These are phyloP conservation scores for Ogataea populi-albae DNA, from an alignment of 805 yeast species.

Conservation along the genomic window DNA sequence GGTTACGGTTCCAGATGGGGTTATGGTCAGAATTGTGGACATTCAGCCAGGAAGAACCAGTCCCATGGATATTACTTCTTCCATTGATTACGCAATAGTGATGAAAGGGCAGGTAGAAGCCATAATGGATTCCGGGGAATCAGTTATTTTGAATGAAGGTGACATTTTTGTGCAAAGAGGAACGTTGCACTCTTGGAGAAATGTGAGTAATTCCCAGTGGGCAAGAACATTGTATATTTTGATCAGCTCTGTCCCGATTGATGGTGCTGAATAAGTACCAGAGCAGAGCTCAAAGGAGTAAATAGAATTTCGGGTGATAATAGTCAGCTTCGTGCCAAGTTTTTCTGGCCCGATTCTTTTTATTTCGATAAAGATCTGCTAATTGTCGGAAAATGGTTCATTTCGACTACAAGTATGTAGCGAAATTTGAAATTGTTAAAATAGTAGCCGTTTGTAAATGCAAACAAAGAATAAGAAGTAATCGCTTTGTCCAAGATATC, in stretches of 20 bases:
- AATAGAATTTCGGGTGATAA: slow-evolving; percentile 4
- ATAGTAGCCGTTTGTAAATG: too few species aligned
- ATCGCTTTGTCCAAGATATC: too few species aligned
- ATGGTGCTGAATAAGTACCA: slow-evolving; percentile 1
- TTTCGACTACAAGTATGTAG: too few species aligned
- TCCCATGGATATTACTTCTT: slow-evolving; percentile 7
- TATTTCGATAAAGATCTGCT: too few species aligned
- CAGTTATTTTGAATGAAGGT: slow-evolving; percentile 3
- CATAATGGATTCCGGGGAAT: slow-evolving; percentile 8
- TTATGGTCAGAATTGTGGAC: slow-evolving; percentile 6
- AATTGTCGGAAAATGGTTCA: too few species aligned
- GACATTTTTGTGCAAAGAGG: slow-evolving; percentile 8
- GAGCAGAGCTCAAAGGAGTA: slow-evolving; percentile 4
- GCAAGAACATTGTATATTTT: slow-evolving; percentile 5
- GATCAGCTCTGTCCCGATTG: slow-evolving; percentile 4
- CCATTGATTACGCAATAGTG: slow-evolving; percentile 5
- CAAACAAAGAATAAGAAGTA: too few species aligned
- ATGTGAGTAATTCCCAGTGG: slow-evolving; percentile 5
- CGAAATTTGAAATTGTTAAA: too few species aligned
- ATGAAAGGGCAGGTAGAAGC: slow-evolving; percentile 6
- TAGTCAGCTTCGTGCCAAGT: not conserved
- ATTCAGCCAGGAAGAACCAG: slow-evolving; percentile 6
- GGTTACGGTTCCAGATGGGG: slow-evolving; percentile 6
- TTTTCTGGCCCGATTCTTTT: too few species aligned
- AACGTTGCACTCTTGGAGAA: slow-evolving; percentile 9